These are phyloP conservation scores for Apiospora saccharicola DNA, from an alignment of 2,329 filamentous ascomycete genomes.

Conservation along the genomic window DNA sequence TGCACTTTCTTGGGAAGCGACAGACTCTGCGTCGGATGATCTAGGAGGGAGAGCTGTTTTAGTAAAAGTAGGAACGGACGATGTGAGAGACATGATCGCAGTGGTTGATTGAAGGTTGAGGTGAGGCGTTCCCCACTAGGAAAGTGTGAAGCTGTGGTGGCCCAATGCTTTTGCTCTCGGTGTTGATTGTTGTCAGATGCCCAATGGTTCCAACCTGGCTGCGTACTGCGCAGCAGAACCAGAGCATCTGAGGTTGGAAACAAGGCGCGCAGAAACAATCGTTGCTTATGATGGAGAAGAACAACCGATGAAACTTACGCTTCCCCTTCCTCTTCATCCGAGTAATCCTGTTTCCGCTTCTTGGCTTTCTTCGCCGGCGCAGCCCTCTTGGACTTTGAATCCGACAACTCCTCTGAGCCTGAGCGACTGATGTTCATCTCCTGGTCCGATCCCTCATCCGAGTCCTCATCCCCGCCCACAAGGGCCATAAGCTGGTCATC, in stretches of 20 bases:
- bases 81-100: neutral
- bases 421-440: slow-evolving; percentile 62
- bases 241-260: neutral
- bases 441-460: slow-evolving; percentile 62
- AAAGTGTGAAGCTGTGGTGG: slow-evolving; percentile 1
- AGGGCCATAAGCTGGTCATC: slow-evolving; percentile 94
- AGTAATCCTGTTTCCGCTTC: slow-evolving; percentile 64
- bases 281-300: neutral
- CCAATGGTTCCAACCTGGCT: neutral
- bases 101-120: neutral
- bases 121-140: neutral
- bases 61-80: slow-evolving; percentile 25
- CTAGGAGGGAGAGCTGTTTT: slow-evolving; percentile 50
- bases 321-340: slow-evolving; percentile 81
- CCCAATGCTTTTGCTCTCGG: neutral
- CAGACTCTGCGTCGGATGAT: slow-evolving; percentile 73
- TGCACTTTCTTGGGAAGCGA: slow-evolving; percentile 79
- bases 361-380: slow-evolving; percentile 54
- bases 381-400: slow-evolving; percentile 45
- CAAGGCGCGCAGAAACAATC: neutral
- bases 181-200: neutral
- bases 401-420: slow-evolving; percentile 61
- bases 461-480: slow-evolving; percentile 77
- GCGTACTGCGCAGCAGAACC: neutral
- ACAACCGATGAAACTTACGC: slow-evolving; percentile 65